Conservation (phyloP, 139 green algal genomes). For the Chlorella sp. region DNA sequence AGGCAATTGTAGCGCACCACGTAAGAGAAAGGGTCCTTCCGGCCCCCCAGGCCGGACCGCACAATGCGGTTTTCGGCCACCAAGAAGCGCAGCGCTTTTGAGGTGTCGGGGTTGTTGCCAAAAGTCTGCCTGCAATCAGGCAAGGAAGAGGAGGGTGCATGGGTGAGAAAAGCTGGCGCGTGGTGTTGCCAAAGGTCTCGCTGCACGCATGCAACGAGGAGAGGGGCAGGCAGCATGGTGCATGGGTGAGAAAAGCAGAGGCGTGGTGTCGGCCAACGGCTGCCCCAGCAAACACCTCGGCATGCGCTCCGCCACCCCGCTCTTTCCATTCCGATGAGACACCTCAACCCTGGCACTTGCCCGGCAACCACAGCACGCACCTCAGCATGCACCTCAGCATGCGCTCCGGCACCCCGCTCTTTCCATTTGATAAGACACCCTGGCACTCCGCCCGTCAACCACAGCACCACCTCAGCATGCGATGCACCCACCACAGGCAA, state of each 20-base stretch:
- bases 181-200: no score
- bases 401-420: no score
- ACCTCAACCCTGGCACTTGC: no score
- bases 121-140: conserved; percentile 39
- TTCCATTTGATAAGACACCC: neutral
- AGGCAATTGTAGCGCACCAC: neutral
- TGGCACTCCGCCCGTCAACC: neutral
- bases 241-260: neutral
- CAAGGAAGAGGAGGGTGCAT: neutral
- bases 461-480: conserved; percentile 19
- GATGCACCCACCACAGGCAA: conserved; percentile 41
- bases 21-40: conserved; percentile 57
- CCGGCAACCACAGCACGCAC: neutral
- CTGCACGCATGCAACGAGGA: no score
- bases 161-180: neutral
- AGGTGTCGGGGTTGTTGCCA: conserved; percentile 69
- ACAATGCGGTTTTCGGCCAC: conserved; percentile 43
- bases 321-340: neutral
- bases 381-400: neutral
- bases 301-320: no score
- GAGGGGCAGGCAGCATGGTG: neutral
- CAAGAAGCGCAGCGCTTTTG: conserved; percentile 62
- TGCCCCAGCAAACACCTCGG: no score
- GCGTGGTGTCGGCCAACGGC: neutral
- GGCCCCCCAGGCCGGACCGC: conserved; percentile 48